Conservation (phyloP, 140 eudicot species). For the Bidens hawaiensis region DNA sequence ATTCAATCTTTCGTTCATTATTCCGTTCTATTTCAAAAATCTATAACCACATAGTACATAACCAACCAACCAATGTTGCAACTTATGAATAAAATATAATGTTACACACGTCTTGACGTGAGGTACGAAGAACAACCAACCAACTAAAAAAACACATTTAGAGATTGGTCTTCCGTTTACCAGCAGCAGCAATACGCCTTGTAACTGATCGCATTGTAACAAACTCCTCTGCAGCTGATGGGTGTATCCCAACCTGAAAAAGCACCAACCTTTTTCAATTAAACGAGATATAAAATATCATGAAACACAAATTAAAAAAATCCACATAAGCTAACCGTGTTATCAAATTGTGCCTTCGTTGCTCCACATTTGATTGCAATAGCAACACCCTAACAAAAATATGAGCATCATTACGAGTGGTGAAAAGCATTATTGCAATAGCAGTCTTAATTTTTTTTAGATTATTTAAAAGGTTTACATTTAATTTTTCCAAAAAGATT, state of each 20-base stretch:
- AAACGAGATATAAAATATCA: no score
- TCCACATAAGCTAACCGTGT: constrained; percentile 56
- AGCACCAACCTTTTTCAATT: no score
- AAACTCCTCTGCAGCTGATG: constrained; percentile 94
- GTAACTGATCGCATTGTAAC: constrained; percentile 85
- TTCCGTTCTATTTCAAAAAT: no score
- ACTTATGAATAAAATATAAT: no score
- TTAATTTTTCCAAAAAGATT: background rate
- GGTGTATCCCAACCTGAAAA: constrained; percentile 86
- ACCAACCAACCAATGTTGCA: no score
- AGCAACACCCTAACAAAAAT: constrained; percentile 70
- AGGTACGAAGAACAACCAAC: constrained; percentile 14
- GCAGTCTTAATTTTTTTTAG: background rate
- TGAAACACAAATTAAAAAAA: no score
- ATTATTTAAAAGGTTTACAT: background rate
- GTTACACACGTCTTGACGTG: no score
- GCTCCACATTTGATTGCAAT: constrained; percentile 96
- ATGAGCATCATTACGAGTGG: constrained; percentile 4
- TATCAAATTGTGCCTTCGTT: constrained; percentile 89
- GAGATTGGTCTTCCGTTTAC: constrained; percentile 65
- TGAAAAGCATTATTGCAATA: background rate
- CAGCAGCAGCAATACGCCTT: constrained; percentile 44
- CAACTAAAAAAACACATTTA: constrained; percentile 31
- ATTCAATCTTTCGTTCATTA: no score
- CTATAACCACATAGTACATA: no score